Evolutionary conservation across 1,284 basidiomycete species (phyloP).

Genomic region (Ustilago hordei): DNA sequence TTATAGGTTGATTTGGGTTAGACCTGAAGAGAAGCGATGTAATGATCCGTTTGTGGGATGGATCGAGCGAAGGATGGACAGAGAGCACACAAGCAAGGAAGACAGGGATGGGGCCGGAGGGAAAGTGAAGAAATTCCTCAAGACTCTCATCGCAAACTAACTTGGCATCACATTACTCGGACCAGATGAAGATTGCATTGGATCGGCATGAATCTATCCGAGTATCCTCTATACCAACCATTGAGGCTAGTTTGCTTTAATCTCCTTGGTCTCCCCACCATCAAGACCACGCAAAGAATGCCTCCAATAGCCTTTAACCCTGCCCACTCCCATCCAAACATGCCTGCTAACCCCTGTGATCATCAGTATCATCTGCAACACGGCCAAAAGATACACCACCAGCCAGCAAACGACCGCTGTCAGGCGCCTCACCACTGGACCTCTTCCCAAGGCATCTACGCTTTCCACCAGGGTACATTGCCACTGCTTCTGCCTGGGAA

Average conservation of each 20-base stretch:
- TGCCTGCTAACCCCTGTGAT: constrained; percentile 1
- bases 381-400: constrained; percentile 14
- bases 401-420: constrained; percentile 7
- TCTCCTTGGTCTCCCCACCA: neutral
- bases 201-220: too few species aligned
- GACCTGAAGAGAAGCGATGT: neutral
- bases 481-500: constrained; percentile 11
- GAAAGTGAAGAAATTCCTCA: constrained; percentile 32
- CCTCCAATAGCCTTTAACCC: constrained; percentile 11
- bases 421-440: neutral
- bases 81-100: neutral
- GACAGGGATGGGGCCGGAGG: neutral
- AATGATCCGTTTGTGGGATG: constrained; percentile 20
- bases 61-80: neutral
- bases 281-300: neutral
- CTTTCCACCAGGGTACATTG: constrained; percentile 18
- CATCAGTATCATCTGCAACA: constrained; percentile 16
- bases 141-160: constrained; percentile 28
- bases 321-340: constrained; percentile 6
- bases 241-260: neutral
- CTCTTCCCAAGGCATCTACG: constrained; percentile 9
- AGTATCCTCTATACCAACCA: too few species aligned
- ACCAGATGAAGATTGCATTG: neutral
- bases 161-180: neutral
- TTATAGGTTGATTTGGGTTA: constrained; percentile 25